Evolutionary conservation across 2,329 filamentous ascomycete species (phyloP).

Genomic region (Fusarium udum): DNA sequence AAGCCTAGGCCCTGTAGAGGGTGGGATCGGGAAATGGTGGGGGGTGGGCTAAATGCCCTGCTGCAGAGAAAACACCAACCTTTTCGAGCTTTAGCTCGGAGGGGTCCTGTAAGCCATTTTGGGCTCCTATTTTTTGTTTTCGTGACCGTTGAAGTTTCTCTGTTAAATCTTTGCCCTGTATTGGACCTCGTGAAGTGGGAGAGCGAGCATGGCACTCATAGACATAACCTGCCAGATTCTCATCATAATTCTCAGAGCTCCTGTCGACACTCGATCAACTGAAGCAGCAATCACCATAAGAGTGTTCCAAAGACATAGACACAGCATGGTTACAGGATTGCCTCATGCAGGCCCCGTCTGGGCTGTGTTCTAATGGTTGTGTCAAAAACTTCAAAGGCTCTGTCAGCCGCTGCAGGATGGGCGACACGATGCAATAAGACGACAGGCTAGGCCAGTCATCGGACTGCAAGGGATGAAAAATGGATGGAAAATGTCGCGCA

Average conservation of each 20-base stretch:
- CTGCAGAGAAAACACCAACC: constrained; percentile 18
- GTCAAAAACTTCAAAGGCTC: background rate
- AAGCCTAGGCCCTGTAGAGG: constrained; percentile 19
- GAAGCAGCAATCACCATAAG: background rate
- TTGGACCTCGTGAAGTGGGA: background rate
- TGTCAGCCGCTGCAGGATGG: background rate
- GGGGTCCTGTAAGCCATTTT: constrained; percentile 19
- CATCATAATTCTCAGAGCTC: background rate
- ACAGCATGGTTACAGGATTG: background rate
- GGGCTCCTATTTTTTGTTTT: constrained; percentile 12
- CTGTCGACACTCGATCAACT: background rate
- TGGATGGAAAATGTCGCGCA: constrained; percentile 33
- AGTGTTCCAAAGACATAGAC: background rate
- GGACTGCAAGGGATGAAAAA: constrained; percentile 14
- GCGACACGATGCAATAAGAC: background rate
- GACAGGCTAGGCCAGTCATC: constrained; percentile 5
- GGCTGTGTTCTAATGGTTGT: background rate
- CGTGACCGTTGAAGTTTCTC: background rate
- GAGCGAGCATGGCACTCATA: background rate
- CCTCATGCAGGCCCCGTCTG: constrained; percentile 7
- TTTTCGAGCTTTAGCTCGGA: constrained; percentile 22
- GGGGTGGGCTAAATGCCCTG: constrained; percentile 16
- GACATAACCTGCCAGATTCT: background rate
- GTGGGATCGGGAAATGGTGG: constrained; percentile 35
- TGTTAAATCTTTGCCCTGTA: background rate